A percentile compares a stretch with the other conserved stretches of the same genome.
Evolutionary conservation across 805 yeast genomes (phyloP).

Genomic region (Ogataea methylovora): DNA sequence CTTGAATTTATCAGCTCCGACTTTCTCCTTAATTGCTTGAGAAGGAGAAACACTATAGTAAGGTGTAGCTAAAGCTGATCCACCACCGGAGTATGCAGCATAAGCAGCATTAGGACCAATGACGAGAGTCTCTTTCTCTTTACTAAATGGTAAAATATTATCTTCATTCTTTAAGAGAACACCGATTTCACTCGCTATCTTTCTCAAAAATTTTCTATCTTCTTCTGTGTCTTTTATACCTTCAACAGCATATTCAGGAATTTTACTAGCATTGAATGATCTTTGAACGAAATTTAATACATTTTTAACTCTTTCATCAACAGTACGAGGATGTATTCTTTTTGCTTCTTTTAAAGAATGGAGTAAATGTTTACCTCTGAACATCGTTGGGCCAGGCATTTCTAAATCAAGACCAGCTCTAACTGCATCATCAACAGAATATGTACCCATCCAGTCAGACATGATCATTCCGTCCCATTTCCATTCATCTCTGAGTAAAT

Average conservation of each 20-base stretch:
- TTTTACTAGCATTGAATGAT: too few species aligned
- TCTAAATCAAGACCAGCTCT: conserved; percentile 56
- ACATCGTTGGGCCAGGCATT: conserved; percentile 57
- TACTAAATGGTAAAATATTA: conserved; percentile 37
- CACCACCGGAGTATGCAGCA: conserved; percentile 52
- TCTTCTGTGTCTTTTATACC: conserved; percentile 33
- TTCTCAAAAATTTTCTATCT: conserved; percentile 33
- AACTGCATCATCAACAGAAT: conserved; percentile 37
- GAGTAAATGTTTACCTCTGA: conserved; percentile 32
- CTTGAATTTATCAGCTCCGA: too few species aligned
- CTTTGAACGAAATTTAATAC: conserved; percentile 43
- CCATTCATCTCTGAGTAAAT: conserved; percentile 50
- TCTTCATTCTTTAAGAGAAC: conserved; percentile 51
- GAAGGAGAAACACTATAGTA: conserved; percentile 10
- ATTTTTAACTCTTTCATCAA: conserved; percentile 41
- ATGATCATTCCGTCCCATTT: conserved; percentile 46
- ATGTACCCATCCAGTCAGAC: conserved; percentile 62
- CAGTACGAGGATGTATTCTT: conserved; percentile 30
- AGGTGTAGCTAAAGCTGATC: conserved; percentile 40
- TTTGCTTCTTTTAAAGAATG: conserved; percentile 33
- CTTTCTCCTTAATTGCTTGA: conserved; percentile 11
- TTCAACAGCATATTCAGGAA: conserved; percentile 34
- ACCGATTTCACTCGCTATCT: conserved; percentile 42
- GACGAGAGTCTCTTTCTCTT: conserved; percentile 34
- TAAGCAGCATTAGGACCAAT: conserved; percentile 54